Percentiles rank a stretch among this genome's conserved stretches.
Evolutionary conservation across 73 alveolate genomes (phyloP).

Genomic region (Paramecium caudatum): DNA sequence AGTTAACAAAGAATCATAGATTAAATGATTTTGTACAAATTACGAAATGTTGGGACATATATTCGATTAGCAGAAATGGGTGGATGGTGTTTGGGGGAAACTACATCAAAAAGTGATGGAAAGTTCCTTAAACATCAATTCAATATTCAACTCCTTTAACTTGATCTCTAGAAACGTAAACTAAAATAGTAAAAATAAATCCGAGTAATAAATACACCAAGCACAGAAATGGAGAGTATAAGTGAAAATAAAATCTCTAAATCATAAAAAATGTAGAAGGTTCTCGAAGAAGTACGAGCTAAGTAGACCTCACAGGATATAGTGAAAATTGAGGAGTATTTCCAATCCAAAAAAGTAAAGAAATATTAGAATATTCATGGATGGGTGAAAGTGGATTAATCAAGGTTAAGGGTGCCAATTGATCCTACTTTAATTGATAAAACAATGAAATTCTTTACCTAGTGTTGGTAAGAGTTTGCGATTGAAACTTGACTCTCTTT

Average conservation of each 20-base stretch:
- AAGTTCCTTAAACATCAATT: too few relatives aligned
- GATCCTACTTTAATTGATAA: not conserved
- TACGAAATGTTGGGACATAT: not conserved
- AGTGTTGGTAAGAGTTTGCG: too few relatives aligned
- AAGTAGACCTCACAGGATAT: not conserved
- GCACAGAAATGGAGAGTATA: too few relatives aligned
- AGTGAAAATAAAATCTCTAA: not conserved
- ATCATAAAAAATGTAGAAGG: not conserved
- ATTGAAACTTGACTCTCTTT: too few relatives aligned
- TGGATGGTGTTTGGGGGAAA: not conserved
- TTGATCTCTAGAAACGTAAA: too few relatives aligned
- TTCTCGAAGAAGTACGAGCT: not conserved
- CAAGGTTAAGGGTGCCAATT: not conserved
- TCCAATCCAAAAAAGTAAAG: not conserved
- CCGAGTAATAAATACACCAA: too few relatives aligned
- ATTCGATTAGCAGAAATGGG: not conserved
- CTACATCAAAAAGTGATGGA: not conserved
- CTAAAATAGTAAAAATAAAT: too few relatives aligned
- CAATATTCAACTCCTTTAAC: too few relatives aligned
- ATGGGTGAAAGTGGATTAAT: conserved; percentile 4
- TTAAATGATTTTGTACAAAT: not conserved
- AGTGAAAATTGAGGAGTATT: conserved; percentile 12
- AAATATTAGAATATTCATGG: not conserved
- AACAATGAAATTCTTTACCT: too few relatives aligned
- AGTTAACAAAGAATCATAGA: not conserved